Evolutionary conservation across 1,284 basidiomycete species (phyloP).

Genomic region (Ustilago nuda): DNA sequence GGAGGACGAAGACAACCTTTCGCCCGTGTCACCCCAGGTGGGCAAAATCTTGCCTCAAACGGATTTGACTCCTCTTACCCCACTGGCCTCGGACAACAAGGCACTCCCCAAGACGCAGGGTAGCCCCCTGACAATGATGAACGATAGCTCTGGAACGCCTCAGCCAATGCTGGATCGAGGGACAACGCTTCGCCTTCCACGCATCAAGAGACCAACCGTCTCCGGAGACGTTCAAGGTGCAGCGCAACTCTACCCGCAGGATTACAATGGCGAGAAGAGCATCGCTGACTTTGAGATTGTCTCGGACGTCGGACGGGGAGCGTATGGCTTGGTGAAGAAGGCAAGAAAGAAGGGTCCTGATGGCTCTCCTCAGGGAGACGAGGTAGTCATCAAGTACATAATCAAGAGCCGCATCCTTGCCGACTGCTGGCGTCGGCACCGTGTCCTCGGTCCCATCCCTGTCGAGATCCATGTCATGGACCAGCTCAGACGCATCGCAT

Average conservation of each 20-base stretch:
- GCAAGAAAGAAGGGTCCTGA: conserved; percentile 82
- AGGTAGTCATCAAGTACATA: conserved; percentile 93
- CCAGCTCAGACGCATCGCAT: conserved; percentile 80
- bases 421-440: conserved; percentile 97
- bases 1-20: conserved; percentile 51
- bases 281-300: conserved; percentile 64
- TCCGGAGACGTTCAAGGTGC: conserved; percentile 15
- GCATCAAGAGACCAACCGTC: conserved; percentile 46
- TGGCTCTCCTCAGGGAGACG: conserved; percentile 72
- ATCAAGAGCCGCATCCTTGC: conserved; percentile 98
- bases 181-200: conserved; percentile 29
- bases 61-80: conserved; percentile 32
- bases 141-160: conserved; percentile 24
- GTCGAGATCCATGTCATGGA: conserved; percentile 98
- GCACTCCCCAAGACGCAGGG: conserved; percentile 6
- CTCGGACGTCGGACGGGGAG: conserved; percentile 77
- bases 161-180: conserved; percentile 26
- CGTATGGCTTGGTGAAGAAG: conserved; percentile 94
- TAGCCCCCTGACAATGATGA: neutral
- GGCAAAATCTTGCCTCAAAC: conserved; percentile 17
- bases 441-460: conserved; percentile 92
- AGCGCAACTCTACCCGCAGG: conserved; percentile 19
- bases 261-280: conserved; percentile 28
- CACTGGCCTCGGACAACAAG: conserved; percentile 30
- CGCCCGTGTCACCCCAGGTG: conserved; percentile 40